Evolutionary conservation across 495 filamentous ascomycete genomes (phyloP).

Genomic region (Glarea lozoyensis): DNA sequence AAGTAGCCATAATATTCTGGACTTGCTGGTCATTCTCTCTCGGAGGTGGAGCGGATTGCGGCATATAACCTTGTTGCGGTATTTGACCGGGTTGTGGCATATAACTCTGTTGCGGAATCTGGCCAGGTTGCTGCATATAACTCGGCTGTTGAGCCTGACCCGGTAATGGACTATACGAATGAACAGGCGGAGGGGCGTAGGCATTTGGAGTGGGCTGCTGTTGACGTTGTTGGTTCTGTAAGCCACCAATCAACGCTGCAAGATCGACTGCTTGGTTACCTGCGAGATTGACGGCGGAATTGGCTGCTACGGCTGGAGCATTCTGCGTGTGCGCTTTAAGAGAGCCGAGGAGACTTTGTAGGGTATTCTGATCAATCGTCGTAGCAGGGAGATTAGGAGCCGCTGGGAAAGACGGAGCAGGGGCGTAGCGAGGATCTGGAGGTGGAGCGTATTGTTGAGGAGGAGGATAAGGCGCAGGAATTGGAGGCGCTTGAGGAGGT

Average conservation of each 20-base stretch:
- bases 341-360: conserved; percentile 64
- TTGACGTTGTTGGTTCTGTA: conserved; percentile 27
- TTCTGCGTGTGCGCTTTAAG: conserved; percentile 44
- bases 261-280: conserved; percentile 51
- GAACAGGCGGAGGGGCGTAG: too few relatives aligned
- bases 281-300: conserved; percentile 46
- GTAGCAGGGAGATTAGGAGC: conserved; percentile 46
- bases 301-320: conserved; percentile 29
- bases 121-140: too few relatives aligned
- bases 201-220: too few relatives aligned
- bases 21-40: conserved; percentile 31
- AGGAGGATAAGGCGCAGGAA: neutral
- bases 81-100: too few relatives aligned
- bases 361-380: conserved; percentile 53
- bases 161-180: too few relatives aligned
- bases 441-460: conserved; percentile 9
- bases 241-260: conserved; percentile 46
- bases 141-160: too few relatives aligned
- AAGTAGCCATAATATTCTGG: conserved; percentile 40
- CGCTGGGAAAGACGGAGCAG: conserved; percentile 16
- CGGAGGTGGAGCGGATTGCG: conserved; percentile 14
- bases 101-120: too few relatives aligned
- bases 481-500: conserved; percentile 12
- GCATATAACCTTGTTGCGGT: conserved; percentile 23
- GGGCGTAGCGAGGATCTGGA: conserved; percentile 26